Conservation (phyloP, 1,284 basidiomycete genomes). For the Boletellus dicymbophilus region DNA sequence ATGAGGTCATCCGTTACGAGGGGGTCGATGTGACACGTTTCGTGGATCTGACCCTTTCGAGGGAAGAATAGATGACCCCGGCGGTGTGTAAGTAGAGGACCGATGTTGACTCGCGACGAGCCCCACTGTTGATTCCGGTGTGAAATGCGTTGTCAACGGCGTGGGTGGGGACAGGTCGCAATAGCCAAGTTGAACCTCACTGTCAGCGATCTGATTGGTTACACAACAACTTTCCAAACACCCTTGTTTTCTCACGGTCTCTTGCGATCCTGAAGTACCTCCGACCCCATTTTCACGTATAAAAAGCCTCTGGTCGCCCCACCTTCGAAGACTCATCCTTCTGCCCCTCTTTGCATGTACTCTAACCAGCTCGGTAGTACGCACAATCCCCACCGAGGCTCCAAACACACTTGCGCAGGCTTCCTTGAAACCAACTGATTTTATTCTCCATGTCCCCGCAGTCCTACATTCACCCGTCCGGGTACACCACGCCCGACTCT, state of each 20-base stretch:
- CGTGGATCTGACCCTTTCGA: background rate
- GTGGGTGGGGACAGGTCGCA: no score
- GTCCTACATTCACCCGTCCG: constrained; percentile 51
- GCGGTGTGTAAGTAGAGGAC: background rate
- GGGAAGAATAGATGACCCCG: background rate
- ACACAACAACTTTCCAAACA: constrained; percentile 4
- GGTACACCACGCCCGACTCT: constrained; percentile 66
- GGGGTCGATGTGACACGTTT: background rate
- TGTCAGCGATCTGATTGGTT: no score
- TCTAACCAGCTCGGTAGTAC: constrained; percentile 81
- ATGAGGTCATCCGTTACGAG: background rate
- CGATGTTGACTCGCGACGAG: no score
- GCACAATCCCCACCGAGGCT: constrained; percentile 79
- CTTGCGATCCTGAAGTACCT: background rate
- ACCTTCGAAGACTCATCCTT: constrained; percentile 27
- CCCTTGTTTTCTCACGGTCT: constrained; percentile 3
- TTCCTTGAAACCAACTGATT: constrained; percentile 56
- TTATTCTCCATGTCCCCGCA: constrained; percentile 51
- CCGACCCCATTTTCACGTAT: constrained; percentile 29
- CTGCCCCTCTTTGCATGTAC: constrained; percentile 78
- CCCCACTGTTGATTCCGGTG: no score
- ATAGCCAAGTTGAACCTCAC: no score
- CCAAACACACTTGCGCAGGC: constrained; percentile 69
- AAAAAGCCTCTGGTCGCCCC: constrained; percentile 15
- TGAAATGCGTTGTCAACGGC: no score